phyloP scores from a whole-genome alignment of 2,329 filamentous ascomycete genomes.

The Phialemoniopsis sp. region DNA sequence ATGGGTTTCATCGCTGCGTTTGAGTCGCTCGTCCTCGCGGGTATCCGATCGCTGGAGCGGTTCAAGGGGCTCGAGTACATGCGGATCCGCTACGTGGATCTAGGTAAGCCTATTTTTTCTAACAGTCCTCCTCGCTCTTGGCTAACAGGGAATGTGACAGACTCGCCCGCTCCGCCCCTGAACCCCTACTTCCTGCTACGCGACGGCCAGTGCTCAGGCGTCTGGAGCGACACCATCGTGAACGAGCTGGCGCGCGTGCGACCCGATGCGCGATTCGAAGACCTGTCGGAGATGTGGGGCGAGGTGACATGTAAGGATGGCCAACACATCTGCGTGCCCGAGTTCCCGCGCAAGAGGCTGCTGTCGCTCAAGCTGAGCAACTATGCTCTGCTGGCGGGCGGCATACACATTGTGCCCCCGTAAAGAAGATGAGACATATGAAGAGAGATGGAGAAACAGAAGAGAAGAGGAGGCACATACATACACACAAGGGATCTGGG shows the following conservation, averaged over 20 bases:
- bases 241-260: slow-evolving; percentile 54
- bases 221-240: slow-evolving; percentile 69
- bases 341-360: slow-evolving; percentile 47
- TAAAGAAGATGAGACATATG: too few relatives aligned
- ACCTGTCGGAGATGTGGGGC: slow-evolving; percentile 61
- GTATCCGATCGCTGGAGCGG: slow-evolving; percentile 54
- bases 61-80: slow-evolving; percentile 59
- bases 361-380: slow-evolving; percentile 54
- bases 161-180: slow-evolving; percentile 64
- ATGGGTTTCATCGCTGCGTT: slow-evolving; percentile 69
- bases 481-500: too few relatives aligned
- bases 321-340: slow-evolving; percentile 50
- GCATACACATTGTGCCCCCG: slow-evolving; percentile 20
- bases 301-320: slow-evolving; percentile 57
- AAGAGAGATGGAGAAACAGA: too few relatives aligned
- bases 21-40: slow-evolving; percentile 62
- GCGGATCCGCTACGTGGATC: slow-evolving; percentile 70
- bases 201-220: slow-evolving; percentile 58
- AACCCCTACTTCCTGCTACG: slow-evolving; percentile 68
- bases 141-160: slow-evolving; percentile 29
- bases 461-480: too few relatives aligned
- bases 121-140: neutral
- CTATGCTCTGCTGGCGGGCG: slow-evolving; percentile 45
- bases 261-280: slow-evolving; percentile 54
- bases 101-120: slow-evolving; percentile 40